These are phyloP conservation scores for Trematosphaeria pertusa DNA, from an alignment of 2,329 filamentous ascomycete species.

Conservation along the genomic window DNA sequence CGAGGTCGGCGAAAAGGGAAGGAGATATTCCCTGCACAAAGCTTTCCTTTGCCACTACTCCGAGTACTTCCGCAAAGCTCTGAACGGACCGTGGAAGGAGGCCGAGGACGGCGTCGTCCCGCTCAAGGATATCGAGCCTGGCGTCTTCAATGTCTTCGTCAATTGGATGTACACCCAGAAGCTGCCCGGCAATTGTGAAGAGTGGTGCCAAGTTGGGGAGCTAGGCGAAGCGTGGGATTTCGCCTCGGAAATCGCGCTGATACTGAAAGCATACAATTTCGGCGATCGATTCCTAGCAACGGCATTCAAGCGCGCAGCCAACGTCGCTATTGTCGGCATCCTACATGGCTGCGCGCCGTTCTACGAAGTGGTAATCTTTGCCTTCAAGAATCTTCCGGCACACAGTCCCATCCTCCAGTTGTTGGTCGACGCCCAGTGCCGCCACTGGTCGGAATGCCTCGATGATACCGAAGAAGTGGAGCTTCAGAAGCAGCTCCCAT, in stretches of 20 bases:
- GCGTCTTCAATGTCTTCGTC: constrained; percentile 19
- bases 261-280: background rate
- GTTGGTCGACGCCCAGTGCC: background rate
- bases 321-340: background rate
- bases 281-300: background rate
- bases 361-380: background rate
- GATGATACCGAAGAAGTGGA: background rate
- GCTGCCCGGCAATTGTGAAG: too few species aligned
- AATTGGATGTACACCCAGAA: constrained; percentile 21
- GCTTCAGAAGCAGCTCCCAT: background rate
- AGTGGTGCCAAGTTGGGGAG: too few species aligned
- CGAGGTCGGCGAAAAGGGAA: constrained; percentile 11
- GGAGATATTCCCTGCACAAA: constrained; percentile 16
- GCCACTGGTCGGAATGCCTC: background rate
- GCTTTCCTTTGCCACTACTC: constrained; percentile 20
- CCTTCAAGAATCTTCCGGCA: background rate
- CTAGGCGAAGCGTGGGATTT: too few species aligned
- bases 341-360: background rate
- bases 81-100: constrained; percentile 21
- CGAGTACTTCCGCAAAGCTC: constrained; percentile 22
- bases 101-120: constrained; percentile 14
- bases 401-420: background rate
- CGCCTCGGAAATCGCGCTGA: too few species aligned
- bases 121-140: constrained; percentile 18
- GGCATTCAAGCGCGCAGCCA: background rate